Base-by-base conservation (phyloP, 2,329 filamentous ascomycete species). In the Cercospora citrullina region DNA sequence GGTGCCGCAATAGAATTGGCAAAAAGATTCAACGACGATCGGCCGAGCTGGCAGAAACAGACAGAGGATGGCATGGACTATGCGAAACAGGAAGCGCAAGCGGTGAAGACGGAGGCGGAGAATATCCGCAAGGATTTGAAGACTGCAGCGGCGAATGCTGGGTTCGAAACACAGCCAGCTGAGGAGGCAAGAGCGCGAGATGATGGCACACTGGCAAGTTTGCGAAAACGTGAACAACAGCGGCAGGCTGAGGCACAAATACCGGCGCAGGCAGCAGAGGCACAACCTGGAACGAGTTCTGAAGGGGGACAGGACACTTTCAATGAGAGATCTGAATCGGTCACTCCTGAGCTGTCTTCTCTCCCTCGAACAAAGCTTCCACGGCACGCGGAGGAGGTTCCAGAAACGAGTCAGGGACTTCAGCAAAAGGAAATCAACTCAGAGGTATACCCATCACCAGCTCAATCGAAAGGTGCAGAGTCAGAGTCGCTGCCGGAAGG, bases 1-100 rank as follows among this genome's bases (percentile, higher is more conserved):
- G 84, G 86, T 72, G 88, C 89, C 51, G 88, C 87, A 21, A 83
- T 86, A 39, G 85, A 85, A 62, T 81, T 90, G 62, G 85, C 85
- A 14, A 83, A 84, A 69, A 82, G 87, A 61, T 83, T 90, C 75
- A 85, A 86, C 72, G 87, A 88, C 72, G 75, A 78, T 30, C 75
- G 75, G 9, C 81, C 81, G 21, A 36, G 67, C 60, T 75, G 75
- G 74, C 69, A 72, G 66, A 64, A 58, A n/a, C 62, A 59, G 62
- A 53, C 62, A 9, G 65, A 73, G 55, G 66, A 64, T 62, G 67
- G 65, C 51, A 68, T 62, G 48, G 67, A 68, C n/a, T 62, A 28
- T 21, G 64, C 61, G 42, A 66, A 60, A 51, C 57, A 62, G 21
- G 62, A 69, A 59, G 61, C 68, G n/a, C 68, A 70, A 23, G 67